Percentiles rank a stretch among this genome's conserved stretches.
Evolutionary conservation across 2,329 filamentous ascomycete species (phyloP).

Genomic region (Elsinoe fawcettii): DNA sequence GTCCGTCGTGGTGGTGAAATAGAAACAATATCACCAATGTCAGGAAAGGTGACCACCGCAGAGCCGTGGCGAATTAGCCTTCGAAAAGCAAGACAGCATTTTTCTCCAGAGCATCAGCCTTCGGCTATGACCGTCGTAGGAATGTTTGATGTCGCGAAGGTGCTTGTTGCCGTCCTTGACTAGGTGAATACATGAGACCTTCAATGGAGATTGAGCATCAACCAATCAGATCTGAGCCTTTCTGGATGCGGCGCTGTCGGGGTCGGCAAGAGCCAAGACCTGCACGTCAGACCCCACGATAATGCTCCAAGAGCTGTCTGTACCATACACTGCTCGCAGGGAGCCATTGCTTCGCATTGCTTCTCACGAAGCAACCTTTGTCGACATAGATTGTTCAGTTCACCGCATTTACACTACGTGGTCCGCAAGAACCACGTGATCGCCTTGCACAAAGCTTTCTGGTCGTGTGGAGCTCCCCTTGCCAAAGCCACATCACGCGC

Average conservation of each 20-base stretch:
- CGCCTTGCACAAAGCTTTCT: background rate
- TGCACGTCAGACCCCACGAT: slow-evolving; percentile 12
- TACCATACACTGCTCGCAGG: background rate
- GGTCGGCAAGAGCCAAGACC: background rate
- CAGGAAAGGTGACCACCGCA: background rate
- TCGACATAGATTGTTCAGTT: background rate
- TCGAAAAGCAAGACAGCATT: background rate
- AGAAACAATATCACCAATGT: background rate
- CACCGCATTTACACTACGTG: background rate
- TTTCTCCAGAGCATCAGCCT: background rate
- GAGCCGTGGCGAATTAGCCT: no score
- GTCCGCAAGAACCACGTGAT: background rate
- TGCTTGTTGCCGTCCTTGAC: background rate
- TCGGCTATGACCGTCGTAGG: background rate
- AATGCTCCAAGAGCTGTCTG: background rate
- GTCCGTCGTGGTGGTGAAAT: background rate
- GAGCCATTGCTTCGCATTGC: background rate
- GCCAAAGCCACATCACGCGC: background rate
- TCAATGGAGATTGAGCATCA: background rate
- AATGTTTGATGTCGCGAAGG: background rate
- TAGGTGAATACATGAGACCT: background rate
- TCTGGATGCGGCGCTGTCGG: slow-evolving; percentile 10
- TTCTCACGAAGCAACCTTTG: background rate
- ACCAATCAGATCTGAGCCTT: background rate
- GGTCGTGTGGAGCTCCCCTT: background rate